A percentile compares a stretch with the other conserved stretches of the same genome.
Evolutionary conservation across 208 protist genomes (phyloP).

Genomic region (Wallacemonas collosoma): DNA sequence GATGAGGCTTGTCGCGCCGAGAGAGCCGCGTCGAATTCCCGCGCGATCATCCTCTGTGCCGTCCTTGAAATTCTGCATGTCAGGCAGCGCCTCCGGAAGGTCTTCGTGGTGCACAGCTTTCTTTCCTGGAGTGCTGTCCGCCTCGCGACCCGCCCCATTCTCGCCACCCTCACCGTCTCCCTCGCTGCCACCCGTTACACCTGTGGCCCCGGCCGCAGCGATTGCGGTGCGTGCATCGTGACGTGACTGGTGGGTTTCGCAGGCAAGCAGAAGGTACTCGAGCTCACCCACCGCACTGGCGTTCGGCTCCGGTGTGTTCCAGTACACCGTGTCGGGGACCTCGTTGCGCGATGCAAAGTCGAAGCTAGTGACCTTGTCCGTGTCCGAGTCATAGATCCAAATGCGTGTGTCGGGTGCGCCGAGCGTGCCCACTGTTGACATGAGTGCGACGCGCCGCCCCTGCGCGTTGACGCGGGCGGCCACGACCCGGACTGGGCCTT

Average conservation of each 20-base stretch:
- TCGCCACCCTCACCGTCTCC: background rate
- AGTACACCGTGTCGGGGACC: conserved; percentile 80
- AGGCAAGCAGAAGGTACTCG: conserved; percentile 88
- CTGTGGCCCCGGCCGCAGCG: background rate
- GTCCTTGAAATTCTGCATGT: conserved; percentile 87
- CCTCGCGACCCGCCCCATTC: conserved; percentile 3
- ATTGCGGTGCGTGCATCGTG: background rate
- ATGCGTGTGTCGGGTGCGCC: conserved; percentile 73
- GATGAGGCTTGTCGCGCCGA: conserved; percentile 66
- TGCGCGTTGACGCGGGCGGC: conserved; percentile 81
- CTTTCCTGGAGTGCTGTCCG: background rate
- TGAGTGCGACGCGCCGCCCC: conserved; percentile 75
- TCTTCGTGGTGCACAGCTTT: conserved; percentile 41
- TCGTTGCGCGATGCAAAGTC: conserved; percentile 78
- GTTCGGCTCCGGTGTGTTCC: conserved; percentile 90
- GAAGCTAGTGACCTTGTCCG: conserved; percentile 74
- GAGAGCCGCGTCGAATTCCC: conserved; percentile 33
- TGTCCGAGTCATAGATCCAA: conserved; percentile 92
- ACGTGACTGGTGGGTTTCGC: conserved; percentile 79
- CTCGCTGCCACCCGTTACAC: conserved; percentile 13
- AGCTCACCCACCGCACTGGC: conserved; percentile 82
- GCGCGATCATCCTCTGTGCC: conserved; percentile 35
- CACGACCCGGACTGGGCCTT: conserved; percentile 45
- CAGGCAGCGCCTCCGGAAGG: conserved; percentile 64
- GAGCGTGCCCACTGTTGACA: conserved; percentile 44